Evolutionary conservation across 371 early-diverging fungal genomes (phyloP), one percentile per base, ranked within the genome.

Genomic region (Coemansia sp.): DNA sequence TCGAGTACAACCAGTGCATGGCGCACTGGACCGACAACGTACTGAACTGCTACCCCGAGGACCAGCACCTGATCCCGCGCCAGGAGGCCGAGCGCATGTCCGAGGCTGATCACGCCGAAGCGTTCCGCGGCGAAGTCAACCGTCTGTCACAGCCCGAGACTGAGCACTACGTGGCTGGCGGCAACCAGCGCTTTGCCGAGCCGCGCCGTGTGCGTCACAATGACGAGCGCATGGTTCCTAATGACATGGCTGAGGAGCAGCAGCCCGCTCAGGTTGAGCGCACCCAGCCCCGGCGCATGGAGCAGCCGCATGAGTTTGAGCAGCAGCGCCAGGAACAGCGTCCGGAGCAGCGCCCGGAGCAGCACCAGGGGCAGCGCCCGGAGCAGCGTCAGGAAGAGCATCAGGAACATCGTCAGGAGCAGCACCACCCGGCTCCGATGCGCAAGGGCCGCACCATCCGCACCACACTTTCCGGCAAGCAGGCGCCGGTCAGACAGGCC

Each of bases 1-100:
- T 74, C 14, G 75, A 69, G 45, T 69, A 74, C 66, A 74, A 74
- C 62, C 61, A 69, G 45, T 74, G 75, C 40, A 74, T 74, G 75
- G 75, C 75, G 11, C 66, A 69, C 50, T 69, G 65, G 70, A 69
- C 75, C 34, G 69, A 74, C 45, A 65, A 61, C 45, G 70, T 69
- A 10, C 50, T 69, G 5, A 62, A 74, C 43, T 57, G 66, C 52
- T 74, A 58, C 34, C 69, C 69, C 5, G 41, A 65, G 10, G 59
- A 55, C 41, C 54, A 50, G 26, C 56, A 57, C 2, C 55, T 74
- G 45, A 56, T 50, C 10, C 75, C 63, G 16, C 65, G 65, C 42
- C 69, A 69, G 49, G 58, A 62, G n/a, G 49, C 45, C 20, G 70
- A 74, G n/a, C 52, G 59, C 9, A 49, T 61, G 20, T 16, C 33